Evolutionary conservation across 306 rosid genomes (phyloP).

Genomic region (Corylus heterophylla): DNA sequence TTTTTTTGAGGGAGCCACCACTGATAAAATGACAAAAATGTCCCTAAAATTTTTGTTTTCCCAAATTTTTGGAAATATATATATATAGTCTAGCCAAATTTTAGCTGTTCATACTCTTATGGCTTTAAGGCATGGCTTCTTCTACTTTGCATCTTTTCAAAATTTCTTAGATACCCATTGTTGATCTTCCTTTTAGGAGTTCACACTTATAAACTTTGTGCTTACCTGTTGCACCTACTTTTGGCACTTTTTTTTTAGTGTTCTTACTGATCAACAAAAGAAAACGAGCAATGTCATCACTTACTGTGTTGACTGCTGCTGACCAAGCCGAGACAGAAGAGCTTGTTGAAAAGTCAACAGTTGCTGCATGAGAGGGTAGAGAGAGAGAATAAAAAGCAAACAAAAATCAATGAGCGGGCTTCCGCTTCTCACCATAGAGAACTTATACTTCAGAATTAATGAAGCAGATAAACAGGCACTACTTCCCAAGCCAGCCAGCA

Average conservation of each 20-base stretch:
- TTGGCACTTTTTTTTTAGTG: background rate
- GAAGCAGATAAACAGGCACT: background rate
- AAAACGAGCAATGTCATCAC: constrained; percentile 35
- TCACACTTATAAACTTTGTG: background rate
- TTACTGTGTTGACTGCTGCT: constrained; percentile 69
- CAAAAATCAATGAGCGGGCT: background rate
- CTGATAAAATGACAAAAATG: no score
- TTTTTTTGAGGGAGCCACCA: no score
- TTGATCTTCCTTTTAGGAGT: background rate
- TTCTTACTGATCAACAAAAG: background rate
- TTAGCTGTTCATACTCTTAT: background rate
- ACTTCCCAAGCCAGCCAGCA: background rate
- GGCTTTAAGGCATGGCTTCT: background rate
- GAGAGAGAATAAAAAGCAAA: background rate
- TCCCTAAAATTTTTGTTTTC: background rate
- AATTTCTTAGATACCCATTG: background rate
- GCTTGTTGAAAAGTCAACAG: constrained; percentile 64
- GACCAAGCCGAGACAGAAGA: constrained; percentile 62
- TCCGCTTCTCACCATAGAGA: background rate
- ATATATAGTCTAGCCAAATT: background rate
- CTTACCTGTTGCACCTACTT: background rate
- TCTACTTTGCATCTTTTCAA: background rate
- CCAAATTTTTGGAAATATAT: background rate
- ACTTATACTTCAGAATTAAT: background rate
- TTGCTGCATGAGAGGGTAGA: constrained; percentile 47